Conservation (phyloP, 139 green algal species). For the Chlorella sp. region DNA sequence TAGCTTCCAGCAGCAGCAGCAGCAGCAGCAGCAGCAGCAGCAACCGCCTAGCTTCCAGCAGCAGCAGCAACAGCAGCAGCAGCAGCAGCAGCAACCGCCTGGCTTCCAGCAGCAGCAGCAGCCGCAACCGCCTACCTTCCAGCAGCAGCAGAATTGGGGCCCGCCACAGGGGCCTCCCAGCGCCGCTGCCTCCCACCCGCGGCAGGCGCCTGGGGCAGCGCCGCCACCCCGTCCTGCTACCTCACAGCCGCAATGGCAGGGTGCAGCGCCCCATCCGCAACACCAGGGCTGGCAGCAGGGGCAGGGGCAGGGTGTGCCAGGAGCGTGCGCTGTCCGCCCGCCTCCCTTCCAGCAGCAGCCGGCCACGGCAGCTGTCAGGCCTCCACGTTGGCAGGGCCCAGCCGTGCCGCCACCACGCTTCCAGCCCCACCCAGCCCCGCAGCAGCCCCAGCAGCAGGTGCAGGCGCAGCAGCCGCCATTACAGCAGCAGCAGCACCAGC, state of each 20-base stretch:
- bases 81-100: neutral
- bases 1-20: neutral
- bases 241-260: neutral
- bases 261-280: too few relatives aligned
- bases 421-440: neutral
- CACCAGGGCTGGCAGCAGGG: neutral
- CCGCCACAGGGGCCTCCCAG: neutral
- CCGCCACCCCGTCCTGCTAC: neutral
- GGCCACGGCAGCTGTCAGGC: neutral
- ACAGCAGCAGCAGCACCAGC: neutral
- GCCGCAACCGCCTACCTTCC: neutral
- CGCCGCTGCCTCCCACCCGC: neutral
- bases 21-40: constrained; percentile 16
- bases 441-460: neutral
- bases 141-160: neutral
- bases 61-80: too few relatives aligned
- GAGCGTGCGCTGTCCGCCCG: neutral
- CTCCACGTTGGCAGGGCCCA: neutral
- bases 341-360: neutral
- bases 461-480: neutral
- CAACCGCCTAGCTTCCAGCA: neutral
- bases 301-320: neutral
- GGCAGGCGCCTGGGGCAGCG: neutral
- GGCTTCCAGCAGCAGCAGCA: neutral
- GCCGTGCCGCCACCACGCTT: neutral